A percentile compares a stretch with the other conserved stretches of the same genome.
phyloP scores from a whole-genome alignment of 768 basidiomycete species.

The Xerocomellus intermedius region DNA sequence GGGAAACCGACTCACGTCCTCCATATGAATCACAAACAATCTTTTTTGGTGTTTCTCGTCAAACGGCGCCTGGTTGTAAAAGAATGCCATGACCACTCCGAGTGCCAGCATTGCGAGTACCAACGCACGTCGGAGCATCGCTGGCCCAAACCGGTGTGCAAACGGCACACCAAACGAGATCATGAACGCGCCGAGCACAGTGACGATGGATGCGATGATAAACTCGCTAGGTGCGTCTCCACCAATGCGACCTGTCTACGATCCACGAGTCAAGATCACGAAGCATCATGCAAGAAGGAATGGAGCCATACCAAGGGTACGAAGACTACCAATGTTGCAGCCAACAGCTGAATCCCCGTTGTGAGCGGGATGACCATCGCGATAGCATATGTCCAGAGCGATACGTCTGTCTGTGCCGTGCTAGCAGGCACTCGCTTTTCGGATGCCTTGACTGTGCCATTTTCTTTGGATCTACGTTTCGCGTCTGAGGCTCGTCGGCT shows the following conservation, averaged over 20 bases:
- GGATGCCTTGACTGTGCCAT: background rate
- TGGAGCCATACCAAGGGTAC: conserved; percentile 67
- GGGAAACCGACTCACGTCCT: conserved; percentile 60
- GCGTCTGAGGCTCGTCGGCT: conserved; percentile 17
- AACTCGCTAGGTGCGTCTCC: conserved; percentile 83
- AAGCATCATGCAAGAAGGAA: background rate
- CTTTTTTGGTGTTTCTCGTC: conserved; percentile 87
- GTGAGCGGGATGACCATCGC: conserved; percentile 56
- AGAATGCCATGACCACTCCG: conserved; percentile 54
- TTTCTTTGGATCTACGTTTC: background rate
- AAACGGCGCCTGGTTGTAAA: conserved; percentile 62
- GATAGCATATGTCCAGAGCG: conserved; percentile 62
- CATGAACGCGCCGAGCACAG: conserved; percentile 52
- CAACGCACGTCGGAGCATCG: conserved; percentile 39
- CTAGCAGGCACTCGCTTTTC: background rate
- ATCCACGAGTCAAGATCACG: conserved; percentile 3
- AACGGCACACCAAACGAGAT: conserved; percentile 69
- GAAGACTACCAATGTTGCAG: conserved; percentile 78
- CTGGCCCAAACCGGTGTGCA: conserved; percentile 63
- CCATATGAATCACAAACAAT: conserved; percentile 77
- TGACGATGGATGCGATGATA: conserved; percentile 79
- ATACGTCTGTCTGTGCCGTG: conserved; percentile 37
- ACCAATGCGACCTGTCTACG: conserved; percentile 79
- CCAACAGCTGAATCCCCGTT: conserved; percentile 54
- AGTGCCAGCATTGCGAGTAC: conserved; percentile 47